Base-by-base conservation (phyloP, 1,139 yeast genomes). In the Pichia sp. region DNA sequence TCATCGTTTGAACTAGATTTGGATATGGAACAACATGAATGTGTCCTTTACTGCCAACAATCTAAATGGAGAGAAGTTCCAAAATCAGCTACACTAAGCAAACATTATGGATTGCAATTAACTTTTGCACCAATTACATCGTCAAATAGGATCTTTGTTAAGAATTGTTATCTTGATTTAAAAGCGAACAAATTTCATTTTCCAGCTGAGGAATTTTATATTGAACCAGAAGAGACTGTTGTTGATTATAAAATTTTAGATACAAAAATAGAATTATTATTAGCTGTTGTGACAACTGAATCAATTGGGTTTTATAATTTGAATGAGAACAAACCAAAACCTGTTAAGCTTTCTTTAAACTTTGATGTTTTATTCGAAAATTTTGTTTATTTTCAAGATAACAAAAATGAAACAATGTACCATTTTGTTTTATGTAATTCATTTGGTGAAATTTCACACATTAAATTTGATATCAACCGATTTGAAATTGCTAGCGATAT, bases 1-100 rank as follows among this genome's bases (percentile, higher is more conserved):
- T 7, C 15, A 3, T 29, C 45, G 12, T 50, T 56, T 39, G 49
- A 42, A 12, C 36, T 56, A 22, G 36, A 30, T 7, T 22, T 50
- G 15, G 45, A 44, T n/a, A 13, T n/a, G 0, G 32, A 26, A 8
- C 38, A 40, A 3, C 48, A 52, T n/a, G 56, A 55, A 18, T 55
- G 49, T 46, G 50, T 53, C 4, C 26, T 53, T n/a, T 50, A 48
- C 24, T 50, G 55, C 26, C 52, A 54, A 32, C 46, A 55, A 3
- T 56, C 63, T 1, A 56, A 53, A 15, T 61, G 65, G 65, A 42
- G 43, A 32, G 36, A 32, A 11, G 22, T 32, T 18, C 11, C 23
- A 18, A 9, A 32, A 4, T 16, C 23, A 5, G 35, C 25, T 16
- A 38, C 16, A 11, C 13, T n/a, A 2, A 23, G 34, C 1, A 40